These are phyloP conservation scores for Podospora tetraspora DNA, from an alignment of 495 filamentous ascomycete species.

Conservation along the genomic window DNA sequence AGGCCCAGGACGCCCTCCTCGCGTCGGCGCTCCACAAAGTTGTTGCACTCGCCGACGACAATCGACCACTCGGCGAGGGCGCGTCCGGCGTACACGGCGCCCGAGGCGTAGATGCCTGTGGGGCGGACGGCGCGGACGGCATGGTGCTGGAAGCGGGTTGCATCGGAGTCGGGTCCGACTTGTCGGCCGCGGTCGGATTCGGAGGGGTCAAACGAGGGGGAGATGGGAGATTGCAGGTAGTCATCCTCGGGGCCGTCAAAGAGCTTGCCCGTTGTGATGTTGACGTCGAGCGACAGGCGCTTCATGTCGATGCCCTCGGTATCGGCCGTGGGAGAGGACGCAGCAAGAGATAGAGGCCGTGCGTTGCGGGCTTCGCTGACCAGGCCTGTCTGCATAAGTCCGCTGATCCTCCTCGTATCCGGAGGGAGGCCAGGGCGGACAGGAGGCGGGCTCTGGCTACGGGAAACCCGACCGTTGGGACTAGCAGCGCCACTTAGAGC, in stretches of 20 bases:
- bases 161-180: slow-evolving; percentile 13
- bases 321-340: slow-evolving; percentile 7
- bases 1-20: slow-evolving; percentile 77
- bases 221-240: slow-evolving; percentile 6
- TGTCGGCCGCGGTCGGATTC: slow-evolving; percentile 18
- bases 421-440: slow-evolving; percentile 37
- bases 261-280: slow-evolving; percentile 12
- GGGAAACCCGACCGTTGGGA: slow-evolving; percentile 9
- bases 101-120: slow-evolving; percentile 32
- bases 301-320: slow-evolving; percentile 10
- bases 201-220: slow-evolving; percentile 12
- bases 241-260: slow-evolving; percentile 13
- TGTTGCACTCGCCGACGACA: slow-evolving; percentile 82
- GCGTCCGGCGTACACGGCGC: slow-evolving; percentile 70
- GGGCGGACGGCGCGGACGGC: slow-evolving; percentile 36
- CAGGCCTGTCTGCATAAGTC: slow-evolving; percentile 38
- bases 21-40: slow-evolving; percentile 81
- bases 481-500: slow-evolving; percentile 2
- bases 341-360: slow-evolving; percentile 22
- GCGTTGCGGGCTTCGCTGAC: slow-evolving; percentile 45
- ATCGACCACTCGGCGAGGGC: slow-evolving; percentile 89
- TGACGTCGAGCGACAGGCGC: slow-evolving; percentile 21
- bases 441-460: slow-evolving; percentile 35
- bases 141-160: slow-evolving; percentile 2
- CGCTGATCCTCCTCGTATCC: slow-evolving; percentile 41